Base-by-base conservation (phyloP, 164 flowering plant species). In the Warburgia ugandensis region DNA sequence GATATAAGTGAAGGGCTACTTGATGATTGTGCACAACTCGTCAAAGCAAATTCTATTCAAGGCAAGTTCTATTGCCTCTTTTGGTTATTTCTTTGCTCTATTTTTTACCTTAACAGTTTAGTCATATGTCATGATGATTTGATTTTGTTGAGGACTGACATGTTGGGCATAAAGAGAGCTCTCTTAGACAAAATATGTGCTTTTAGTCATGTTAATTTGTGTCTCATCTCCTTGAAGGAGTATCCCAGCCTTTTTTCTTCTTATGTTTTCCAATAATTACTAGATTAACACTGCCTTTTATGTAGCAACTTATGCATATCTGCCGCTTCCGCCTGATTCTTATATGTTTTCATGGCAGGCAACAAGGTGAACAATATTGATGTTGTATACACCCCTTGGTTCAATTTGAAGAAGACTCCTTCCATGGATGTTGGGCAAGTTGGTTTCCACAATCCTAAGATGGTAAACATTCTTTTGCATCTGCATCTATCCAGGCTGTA, bases 371-470 rank as follows among this genome's bases (percentile, higher is more conserved):
- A 89, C 61, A 89, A 89, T 63, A 45, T 89, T 57, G 97, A 94
- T 76, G 92, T 94, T 69, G 99, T 89, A 45, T 86, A 94, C 62
- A 92, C 99, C 45, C 94, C 97, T 25, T 92, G 99, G 99, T 57
- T 68, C 54, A 94, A 94, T 68, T 70, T 94, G 73, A 94, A 86
- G 80, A 94, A 94, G 75, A 79, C 90, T 51, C 75, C 97, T 35
- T 86, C 99, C 43, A 89, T 94, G 99, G 99, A 94, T 75, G 92
- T 89, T 43, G 99, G 99, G 50, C 99, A 92, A 92, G 99, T 92
- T 78, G 92, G 97, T 65, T 94, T 94, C 56, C 73, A 94, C 77
- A 94, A 73, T 58, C 31, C 91, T 29, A 94, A 89, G 66, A 78
- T 71, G 77, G 99, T 94, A 52, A 67, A 72, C 30, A 59, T 60